Base-by-base conservation (phyloP, 129 eudicot genomes). In the Ambrosia trifida region DNA sequence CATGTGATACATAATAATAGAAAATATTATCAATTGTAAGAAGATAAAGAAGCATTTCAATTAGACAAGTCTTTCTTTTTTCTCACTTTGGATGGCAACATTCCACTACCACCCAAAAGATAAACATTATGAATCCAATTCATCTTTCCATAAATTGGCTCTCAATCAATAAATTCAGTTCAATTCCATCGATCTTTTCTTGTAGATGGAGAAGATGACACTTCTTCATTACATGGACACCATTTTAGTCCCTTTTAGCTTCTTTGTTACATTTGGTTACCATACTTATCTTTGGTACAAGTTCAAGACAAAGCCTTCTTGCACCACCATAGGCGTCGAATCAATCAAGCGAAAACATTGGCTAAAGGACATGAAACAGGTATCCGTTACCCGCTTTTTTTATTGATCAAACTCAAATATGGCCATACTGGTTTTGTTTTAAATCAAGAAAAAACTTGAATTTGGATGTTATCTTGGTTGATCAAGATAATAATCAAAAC, bases 221-320 rank as follows among this genome's bases (percentile, higher is more conserved):
- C 64, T 72, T 18, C 28, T 74, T 32, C 64, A 64, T 72, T 89
- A 85, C 54, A 47, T 85, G 46, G 98, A 93, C 76, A 80, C 85
- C 84, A 78, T 89, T 8, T 79, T 93, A 59, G 93, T 89, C 40
- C 96, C 98, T 3, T 60, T 85, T 16, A 87, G 96, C 68, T 67
- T 93, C 50, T 84, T 93, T 78, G 66, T 93, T n/a, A 87, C 95
- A 32, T 58, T 93, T 28, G 96, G 92, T 11, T 93, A 93, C 83
- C 98, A 93, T 85, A 92, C 85, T 45, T 93, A 81, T 82, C 90
- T 93, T 20, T 89, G 90, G 92, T 92, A 87, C 67, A 56, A 76
- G 33, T 79, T 83, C 82, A 89, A 79, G 86, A 74, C 63, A 80
- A 76, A 79, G 53, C 98, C 98, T 17, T 46, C 62, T 40, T 46